A percentile compares a stretch with the other conserved stretches of the same genome.
Conservation (phyloP, 495 filamentous ascomycete genomes). For the Articulospora tetracladia region DNA sequence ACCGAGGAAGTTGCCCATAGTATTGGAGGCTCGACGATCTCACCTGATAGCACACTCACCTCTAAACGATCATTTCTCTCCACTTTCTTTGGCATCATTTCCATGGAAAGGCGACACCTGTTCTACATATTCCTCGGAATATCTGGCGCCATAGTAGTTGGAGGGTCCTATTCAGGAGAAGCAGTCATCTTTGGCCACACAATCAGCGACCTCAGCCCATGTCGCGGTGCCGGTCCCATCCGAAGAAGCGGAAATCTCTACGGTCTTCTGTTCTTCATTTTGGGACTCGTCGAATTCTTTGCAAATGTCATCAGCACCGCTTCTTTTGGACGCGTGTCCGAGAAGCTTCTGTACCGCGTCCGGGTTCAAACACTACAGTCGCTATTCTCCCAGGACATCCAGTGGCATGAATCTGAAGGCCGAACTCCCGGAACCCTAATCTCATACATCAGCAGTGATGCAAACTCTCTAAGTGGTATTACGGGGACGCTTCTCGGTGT, state of each 20-base stretch:
- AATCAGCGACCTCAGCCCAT: slow-evolving; percentile 39
- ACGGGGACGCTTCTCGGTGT: slow-evolving; percentile 21
- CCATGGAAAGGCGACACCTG: no score
- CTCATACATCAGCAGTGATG: slow-evolving; percentile 46
- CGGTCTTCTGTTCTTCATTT: slow-evolving; percentile 49
- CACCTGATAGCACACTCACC: no score
- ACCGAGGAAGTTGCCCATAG: no score
- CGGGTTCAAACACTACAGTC: slow-evolving; percentile 45
- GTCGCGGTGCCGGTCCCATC: slow-evolving; percentile 29
- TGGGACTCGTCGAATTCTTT: slow-evolving; percentile 44
- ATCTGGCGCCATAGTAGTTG: no score
- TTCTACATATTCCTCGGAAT: no score
- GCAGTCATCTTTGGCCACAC: slow-evolving; percentile 51
- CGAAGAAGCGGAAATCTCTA: slow-evolving; percentile 38
- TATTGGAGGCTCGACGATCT: no score
- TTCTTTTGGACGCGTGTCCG: slow-evolving; percentile 43
- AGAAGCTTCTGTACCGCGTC: slow-evolving; percentile 45
- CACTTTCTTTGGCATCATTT: no score
- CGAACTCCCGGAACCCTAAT: slow-evolving; percentile 42
- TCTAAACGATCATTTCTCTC: no score
- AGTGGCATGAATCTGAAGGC: slow-evolving; percentile 47
- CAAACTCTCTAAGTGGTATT: slow-evolving; percentile 41
- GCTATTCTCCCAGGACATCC: slow-evolving; percentile 44
- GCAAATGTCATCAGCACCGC: slow-evolving; percentile 44
- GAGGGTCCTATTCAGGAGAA: no score